These are phyloP conservation scores for Sarocladiaceae sp. DNA, from an alignment of 2,329 filamentous ascomycete genomes.

Conservation along the genomic window DNA sequence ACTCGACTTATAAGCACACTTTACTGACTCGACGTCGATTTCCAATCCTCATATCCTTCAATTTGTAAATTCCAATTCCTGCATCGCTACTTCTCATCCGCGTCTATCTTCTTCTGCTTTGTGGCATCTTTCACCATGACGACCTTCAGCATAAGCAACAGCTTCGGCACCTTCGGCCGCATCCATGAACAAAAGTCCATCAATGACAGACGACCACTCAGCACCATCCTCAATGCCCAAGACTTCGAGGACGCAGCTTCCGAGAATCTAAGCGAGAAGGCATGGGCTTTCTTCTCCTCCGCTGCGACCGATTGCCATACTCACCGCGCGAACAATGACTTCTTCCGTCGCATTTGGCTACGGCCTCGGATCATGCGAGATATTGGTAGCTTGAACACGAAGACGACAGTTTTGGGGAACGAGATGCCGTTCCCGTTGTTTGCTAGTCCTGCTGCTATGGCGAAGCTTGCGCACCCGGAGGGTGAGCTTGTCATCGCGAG, in stretches of 20 bases:
- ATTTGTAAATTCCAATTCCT: too few relatives aligned
- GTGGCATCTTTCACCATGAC: too few relatives aligned
- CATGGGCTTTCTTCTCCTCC: slow-evolving; percentile 63
- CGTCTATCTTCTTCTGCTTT: too few relatives aligned
- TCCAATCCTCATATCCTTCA: too few relatives aligned
- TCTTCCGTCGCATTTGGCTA: slow-evolving; percentile 50
- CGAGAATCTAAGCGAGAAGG: slow-evolving; percentile 48
- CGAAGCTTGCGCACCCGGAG: slow-evolving; percentile 52
- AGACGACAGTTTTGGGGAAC: slow-evolving; percentile 48
- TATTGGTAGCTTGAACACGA: slow-evolving; percentile 44
- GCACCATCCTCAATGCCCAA: slow-evolving; percentile 31
- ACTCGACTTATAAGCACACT: too few relatives aligned
- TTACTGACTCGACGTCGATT: too few relatives aligned
- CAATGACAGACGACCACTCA: too few relatives aligned
- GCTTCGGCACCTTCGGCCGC: too few relatives aligned
- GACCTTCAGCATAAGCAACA: too few relatives aligned
- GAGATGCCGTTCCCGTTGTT: slow-evolving; percentile 50
- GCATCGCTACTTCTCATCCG: too few relatives aligned
- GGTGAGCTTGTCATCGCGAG: slow-evolving; percentile 49
- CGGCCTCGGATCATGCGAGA: slow-evolving; percentile 51
- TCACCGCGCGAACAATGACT: slow-evolving; percentile 46
- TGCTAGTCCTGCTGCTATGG: slow-evolving; percentile 57
- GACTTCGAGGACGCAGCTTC: slow-evolving; percentile 55
- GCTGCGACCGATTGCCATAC: slow-evolving; percentile 54
- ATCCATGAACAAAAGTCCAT: too few relatives aligned